phyloP scores from a whole-genome alignment of 2,329 filamentous ascomycete genomes.

The Epichloe bromicola region DNA sequence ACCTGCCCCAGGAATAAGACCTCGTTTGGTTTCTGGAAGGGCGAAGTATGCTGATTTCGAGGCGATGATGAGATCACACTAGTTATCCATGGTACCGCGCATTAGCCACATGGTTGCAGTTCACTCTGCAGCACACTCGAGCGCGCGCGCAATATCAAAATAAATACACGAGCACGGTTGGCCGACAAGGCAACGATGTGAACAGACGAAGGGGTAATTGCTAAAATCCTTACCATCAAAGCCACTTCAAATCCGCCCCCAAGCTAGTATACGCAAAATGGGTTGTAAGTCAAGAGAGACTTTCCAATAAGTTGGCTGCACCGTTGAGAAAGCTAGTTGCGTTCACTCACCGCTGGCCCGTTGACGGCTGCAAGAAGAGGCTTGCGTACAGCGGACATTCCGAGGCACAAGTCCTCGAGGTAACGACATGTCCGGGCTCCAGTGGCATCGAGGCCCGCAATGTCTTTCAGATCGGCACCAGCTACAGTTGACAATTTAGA shows the following conservation, averaged over 20 bases:
- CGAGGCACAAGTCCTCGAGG: slow-evolving; percentile 27
- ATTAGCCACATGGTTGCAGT: slow-evolving; percentile 4
- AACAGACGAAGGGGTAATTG: not conserved
- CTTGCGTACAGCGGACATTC: slow-evolving; percentile 24
- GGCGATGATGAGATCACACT: slow-evolving; percentile 28
- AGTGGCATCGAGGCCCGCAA: slow-evolving; percentile 20
- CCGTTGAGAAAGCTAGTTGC: not conserved
- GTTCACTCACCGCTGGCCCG: slow-evolving; percentile 33
- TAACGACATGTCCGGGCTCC: slow-evolving; percentile 21
- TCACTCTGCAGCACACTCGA: not conserved
- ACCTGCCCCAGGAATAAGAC: slow-evolving; percentile 27
- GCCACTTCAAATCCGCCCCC: slow-evolving; percentile 39
- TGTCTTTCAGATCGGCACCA: slow-evolving; percentile 24
- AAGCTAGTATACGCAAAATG: slow-evolving; percentile 19
- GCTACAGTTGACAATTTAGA: slow-evolving; percentile 12
- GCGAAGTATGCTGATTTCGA: slow-evolving; percentile 23
- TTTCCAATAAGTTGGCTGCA: not conserved
- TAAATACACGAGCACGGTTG: not conserved
- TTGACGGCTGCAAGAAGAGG: slow-evolving; percentile 36
- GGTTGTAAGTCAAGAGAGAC: slow-evolving; percentile 4
- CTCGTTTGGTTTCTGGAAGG: slow-evolving; percentile 26
- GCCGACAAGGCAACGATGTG: not conserved
- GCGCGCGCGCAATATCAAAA: not conserved
- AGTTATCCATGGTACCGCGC: not conserved
- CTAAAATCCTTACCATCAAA: slow-evolving; percentile 23